Base-by-base conservation (phyloP, 176 grass and related monocot species). In the Dactylis glomerata region DNA sequence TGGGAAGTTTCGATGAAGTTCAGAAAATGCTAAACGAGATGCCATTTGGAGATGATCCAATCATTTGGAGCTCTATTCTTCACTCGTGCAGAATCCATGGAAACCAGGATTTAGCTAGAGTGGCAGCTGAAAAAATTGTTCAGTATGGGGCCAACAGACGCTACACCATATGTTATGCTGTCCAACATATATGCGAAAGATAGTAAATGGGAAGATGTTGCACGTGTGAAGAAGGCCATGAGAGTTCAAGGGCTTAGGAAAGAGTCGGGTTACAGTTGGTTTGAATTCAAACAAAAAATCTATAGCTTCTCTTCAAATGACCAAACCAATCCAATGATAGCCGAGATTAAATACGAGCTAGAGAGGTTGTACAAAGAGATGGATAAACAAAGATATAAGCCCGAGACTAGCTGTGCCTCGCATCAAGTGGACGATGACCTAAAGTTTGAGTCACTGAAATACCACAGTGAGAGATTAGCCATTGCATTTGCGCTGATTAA, bases 31-130 rank as follows among this genome's bases (percentile, higher is more conserved):
- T 98, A 76, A 65, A 52, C 59, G 68, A 89, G 68, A 93, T 93
- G 40, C 89, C 91, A 20, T 95, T 93, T 73, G 89, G 90, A 57
- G 85, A 41, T 67, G 87, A 70, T 82, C 77, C 92, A 46, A 83
- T 95, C 72, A 95, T 98, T 75, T 98, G 96, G 96, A 93, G 82
- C 61, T 95, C 96, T 27, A 87, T 98, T 89, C 89, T 98, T 78
- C 88, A 95, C 86, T 98, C 91, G 1, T 91, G 95, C 81, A 95
- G 89, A 50, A 90, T 95, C 64, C 89, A 97, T 56, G 91, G 87
- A 59, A 90, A 97, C 75, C 75, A 92, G 80, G 87, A 90, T 69
- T 97, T 97, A 81, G 95, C 84, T 49, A 82, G 68, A 87, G 37
- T 78, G 28, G 95, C 92, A 69, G 90, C 92, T 86, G 92, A 93